Evolutionary conservation across 306 rosid genomes (phyloP), one percentile per base, ranked within the genome.

Genomic region (Acacia crassicarpa): DNA sequence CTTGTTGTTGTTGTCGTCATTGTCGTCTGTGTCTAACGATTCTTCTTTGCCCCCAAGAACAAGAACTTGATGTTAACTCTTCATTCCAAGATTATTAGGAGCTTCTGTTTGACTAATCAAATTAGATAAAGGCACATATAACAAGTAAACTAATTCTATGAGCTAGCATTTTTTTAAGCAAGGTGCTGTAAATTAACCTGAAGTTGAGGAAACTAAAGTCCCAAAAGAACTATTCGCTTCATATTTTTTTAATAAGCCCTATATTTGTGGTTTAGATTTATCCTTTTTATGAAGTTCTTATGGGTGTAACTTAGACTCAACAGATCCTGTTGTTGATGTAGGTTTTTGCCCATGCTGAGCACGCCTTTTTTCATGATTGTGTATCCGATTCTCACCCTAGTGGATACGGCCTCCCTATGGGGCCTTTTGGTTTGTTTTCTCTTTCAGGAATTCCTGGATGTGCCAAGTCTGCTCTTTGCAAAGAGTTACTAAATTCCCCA

Each of bases 381-480:
- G 22, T 33, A 70, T 67, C 62, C 40, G 48, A 72, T 54, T 77
- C 79, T 78, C 63, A 48, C 53, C 48, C 78, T 84, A 61, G 70
- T 80, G 76, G 41, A 41, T 48, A 27, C 43, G 10, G 81, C 74
- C 44, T 69, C 75, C n/a, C 38, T 1, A 0, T 9, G 16, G 32
- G 14, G 17, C 16, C 45, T 25, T 43, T 63, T 85, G 44, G 85
- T 23, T 71, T n/a, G 27, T 44, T 45, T 48, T 86, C 51, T 85
- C 84, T 68, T 85, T 65, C 82, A 95, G 98, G 98, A 84, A 88
- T 95, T n/a, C 98, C 98, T 0, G 99, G 99, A 77, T 91, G 94
- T 85, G 97, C 98, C 8, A 95, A 95, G 87, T 95, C 99, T 54
- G 92, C 98, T 66, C 91, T 95, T 81, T 95, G 99, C 89, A 93